Evolutionary conservation across 768 basidiomycete genomes (phyloP), one percentile per base, ranked within the genome.

Genomic region (Pleurotus tuoliensis): DNA sequence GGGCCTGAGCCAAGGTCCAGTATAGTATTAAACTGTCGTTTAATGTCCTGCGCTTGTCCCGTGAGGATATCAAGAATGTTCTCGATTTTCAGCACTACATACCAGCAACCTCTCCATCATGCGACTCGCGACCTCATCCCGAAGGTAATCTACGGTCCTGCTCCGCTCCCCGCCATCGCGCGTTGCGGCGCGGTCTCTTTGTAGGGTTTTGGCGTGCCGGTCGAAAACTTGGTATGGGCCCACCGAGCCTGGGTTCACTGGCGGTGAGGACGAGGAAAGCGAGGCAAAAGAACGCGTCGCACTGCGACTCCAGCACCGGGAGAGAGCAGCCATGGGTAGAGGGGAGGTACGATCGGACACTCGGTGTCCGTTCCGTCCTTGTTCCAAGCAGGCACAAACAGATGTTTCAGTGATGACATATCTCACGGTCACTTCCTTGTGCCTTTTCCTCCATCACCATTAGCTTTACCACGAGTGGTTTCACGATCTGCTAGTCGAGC

Each of bases 61-160:
- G 30, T 34, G 30, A 34, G 30, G 11, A 34, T 34, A 34, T 9
- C 8, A 34, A 34, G 30, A 11, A 9, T 9, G 8, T 11, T 34
- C 3, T 11, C 3, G 3, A 11, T 34, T 34, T 34, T 3, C 7
- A 30, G 30, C 52, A 43, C 61, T 43, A 56, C 74, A 60, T 66
- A 94, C 96, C 76, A 91, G 70, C 60, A 99, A 82, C 55, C 96
- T 80, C 66, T 98, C 96, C 72, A 93, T 82, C 81, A 98, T 82
- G 58, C 88, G 79, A 60, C 94, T 91, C 18, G 95, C 94, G 7
- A 95, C 85, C 67, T 96, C 96, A 56, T 92, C 82, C 41, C 92
- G 82, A 25, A 99, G 75, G 71, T 98, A 98, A 76, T 99, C 96
- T 4, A 94, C 93, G 0, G 84, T 82, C 63, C 83, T 78, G 63